Percentiles rank a stretch among this genome's conserved stretches.
These are phyloP conservation scores for Eutypella sp. DNA, from an alignment of 2,329 filamentous ascomycete genomes.

Conservation along the genomic window DNA sequence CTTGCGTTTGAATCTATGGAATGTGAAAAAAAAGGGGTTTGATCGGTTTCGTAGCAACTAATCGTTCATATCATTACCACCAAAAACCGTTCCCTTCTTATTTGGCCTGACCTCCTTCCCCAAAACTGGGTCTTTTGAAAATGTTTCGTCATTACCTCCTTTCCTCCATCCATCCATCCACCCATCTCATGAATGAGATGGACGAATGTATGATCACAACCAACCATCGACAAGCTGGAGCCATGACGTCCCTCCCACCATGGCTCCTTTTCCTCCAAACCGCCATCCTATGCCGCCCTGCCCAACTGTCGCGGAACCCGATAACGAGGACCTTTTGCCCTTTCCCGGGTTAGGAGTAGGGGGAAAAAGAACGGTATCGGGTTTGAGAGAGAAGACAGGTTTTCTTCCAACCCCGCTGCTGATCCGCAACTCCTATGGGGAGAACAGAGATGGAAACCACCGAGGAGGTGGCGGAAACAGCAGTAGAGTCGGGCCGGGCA, in stretches of 20 bases:
- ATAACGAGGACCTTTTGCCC: slow-evolving; percentile 4
- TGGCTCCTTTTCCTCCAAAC: slow-evolving; percentile 28
- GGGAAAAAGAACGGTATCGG: slow-evolving; percentile 4
- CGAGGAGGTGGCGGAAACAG: no score
- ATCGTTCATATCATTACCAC: no score
- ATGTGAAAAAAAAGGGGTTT: no score
- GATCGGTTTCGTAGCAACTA: no score
- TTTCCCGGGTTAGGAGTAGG: not conserved
- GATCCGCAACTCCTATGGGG: slow-evolving; percentile 5
- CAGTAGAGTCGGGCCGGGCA: no score
- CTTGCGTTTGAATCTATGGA: no score
- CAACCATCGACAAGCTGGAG: slow-evolving; percentile 14
- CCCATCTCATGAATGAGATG: not conserved
- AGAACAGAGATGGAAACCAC: no score
- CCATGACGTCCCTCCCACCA: slow-evolving; percentile 61
- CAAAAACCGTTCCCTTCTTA: no score
- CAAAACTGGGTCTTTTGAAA: no score
- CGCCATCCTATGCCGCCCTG: slow-evolving; percentile 13
- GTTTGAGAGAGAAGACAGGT: slow-evolving; percentile 58
- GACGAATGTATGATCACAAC: not conserved
- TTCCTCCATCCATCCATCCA: not conserved
- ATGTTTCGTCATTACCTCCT: no score
- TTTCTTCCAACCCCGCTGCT: slow-evolving; percentile 27
- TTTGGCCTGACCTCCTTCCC: no score
- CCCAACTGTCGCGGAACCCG: slow-evolving; percentile 45